phyloP scores from a whole-genome alignment of 106 monocot species.

The Allium sativum region DNA sequence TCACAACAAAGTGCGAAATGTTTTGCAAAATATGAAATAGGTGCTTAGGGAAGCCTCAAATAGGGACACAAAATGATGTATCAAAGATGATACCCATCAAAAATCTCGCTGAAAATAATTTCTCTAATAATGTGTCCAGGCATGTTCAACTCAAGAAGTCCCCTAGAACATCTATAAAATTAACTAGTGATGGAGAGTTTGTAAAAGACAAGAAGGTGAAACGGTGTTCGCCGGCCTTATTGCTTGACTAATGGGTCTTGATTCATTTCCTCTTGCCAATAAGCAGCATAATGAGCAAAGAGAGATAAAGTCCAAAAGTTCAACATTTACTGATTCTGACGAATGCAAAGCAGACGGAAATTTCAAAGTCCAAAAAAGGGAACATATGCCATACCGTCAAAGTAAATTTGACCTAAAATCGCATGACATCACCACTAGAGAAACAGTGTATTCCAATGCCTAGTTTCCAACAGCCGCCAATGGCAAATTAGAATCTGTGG shows the following conservation, averaged over 20 bases:
- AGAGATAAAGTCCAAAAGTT: slow-evolving; percentile 4
- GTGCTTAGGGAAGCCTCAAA: no score
- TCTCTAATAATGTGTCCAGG: slow-evolving; percentile 15
- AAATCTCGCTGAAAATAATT: no score
- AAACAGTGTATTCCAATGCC: slow-evolving; percentile 28
- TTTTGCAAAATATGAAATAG: no score
- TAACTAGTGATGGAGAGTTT: slow-evolving; percentile 26
- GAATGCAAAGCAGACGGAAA: slow-evolving; percentile 61
- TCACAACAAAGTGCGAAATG: no score
- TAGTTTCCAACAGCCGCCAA: no score
- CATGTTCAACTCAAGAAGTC: slow-evolving; percentile 20
- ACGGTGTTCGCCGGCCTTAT: slow-evolving; percentile 43
- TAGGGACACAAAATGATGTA: no score
- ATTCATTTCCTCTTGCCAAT: slow-evolving; percentile 37
- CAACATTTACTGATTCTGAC: slow-evolving; percentile 17
- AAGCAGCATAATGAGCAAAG: slow-evolving; percentile 18
- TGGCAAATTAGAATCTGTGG: no score
- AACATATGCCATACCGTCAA: slow-evolving; percentile 2
- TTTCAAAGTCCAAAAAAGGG: slow-evolving; percentile 27
- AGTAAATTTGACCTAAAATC: slow-evolving; percentile 26
- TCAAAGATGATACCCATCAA: no score
- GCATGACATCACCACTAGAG: slow-evolving; percentile 13
- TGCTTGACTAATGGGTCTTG: slow-evolving; percentile 79
- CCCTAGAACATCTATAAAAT: slow-evolving; percentile 17
- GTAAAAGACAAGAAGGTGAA: slow-evolving; percentile 30